Evolutionary conservation across 306 rosid species (phyloP), one percentile per base, ranked within the genome.

Genomic region (Cyclanthera cordifolia): DNA sequence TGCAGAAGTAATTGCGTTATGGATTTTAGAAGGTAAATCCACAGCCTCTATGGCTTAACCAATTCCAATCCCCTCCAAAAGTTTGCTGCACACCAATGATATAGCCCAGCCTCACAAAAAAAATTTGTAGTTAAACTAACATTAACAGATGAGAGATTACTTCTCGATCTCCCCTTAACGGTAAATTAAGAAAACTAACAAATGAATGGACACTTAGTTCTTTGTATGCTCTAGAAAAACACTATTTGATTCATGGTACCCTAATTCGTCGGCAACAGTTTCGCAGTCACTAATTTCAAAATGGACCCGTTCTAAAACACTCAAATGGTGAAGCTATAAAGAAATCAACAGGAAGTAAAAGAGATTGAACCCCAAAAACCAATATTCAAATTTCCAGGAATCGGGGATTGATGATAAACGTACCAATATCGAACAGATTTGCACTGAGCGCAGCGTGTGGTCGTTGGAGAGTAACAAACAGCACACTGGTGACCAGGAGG

Each of bases 371-470:
- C 53, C 53, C 70, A 3, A 66, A 6, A 6, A 15, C 10, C 8
- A 66, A 47, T 41, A 43, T 48, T 28, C 58, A 9, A 13, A 53
- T 51, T 39, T 17, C 20, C 19, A 1, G 2, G 37, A 32, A 32
- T 23, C 47, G 41, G 9, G 39, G 39, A 23, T 24, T 14, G 24
- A 66, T 14, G 71, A 51, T 9, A 10, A 66, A 73, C 85, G 8
- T 78, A 92, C 96, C 97, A 92, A 85, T 92, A 92, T 5, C 89
- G 96, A 70, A 87, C 93, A 13, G 86, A 82, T 81, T 87, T 92
- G 80, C 98, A 92, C 67, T 76, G 82, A 19, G 96, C 79, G 52
- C 97, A 92, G 17, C 93, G 90, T 1, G 86, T 82, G 21, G 89
- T 82, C 69, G 96, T 89, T 27, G 95, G 90, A 66, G 79, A 71